A percentile compares a stretch with the other conserved stretches of the same genome.
Conservation (phyloP, 306 rosid genomes). For the Pyrus communis region DNA sequence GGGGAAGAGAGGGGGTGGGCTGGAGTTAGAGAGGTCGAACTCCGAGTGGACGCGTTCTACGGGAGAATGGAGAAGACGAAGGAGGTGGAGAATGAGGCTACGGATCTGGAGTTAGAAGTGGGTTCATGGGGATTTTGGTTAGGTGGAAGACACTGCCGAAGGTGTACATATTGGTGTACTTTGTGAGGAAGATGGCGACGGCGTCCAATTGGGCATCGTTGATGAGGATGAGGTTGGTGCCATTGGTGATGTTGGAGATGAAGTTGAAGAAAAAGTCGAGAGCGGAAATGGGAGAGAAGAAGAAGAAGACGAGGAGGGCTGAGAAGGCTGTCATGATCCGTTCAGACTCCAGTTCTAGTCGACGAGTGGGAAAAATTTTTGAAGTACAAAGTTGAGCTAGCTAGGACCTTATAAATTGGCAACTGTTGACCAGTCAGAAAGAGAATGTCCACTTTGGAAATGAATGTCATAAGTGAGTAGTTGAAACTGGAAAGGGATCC, state of each 20-base stretch:
- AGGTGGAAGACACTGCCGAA: constrained; percentile 55
- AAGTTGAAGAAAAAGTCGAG: constrained; percentile 57
- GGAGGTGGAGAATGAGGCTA: constrained; percentile 73
- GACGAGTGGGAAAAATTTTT: not conserved
- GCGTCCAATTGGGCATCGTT: constrained; percentile 52
- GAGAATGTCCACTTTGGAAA: no score
- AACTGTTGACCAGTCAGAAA: no score
- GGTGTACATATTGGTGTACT: constrained; percentile 53
- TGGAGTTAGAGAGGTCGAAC: constrained; percentile 58
- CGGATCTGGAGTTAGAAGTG: constrained; percentile 15
- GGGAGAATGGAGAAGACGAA: constrained; percentile 75
- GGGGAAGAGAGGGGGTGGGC: constrained; percentile 60
- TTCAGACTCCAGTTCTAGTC: not conserved
- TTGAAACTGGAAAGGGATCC: no score
- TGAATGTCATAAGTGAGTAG: no score
- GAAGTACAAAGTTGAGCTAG: no score
- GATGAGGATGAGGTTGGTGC: constrained; percentile 46
- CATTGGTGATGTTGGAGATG: constrained; percentile 34
- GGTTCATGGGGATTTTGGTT: constrained; percentile 21
- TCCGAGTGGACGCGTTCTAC: constrained; percentile 49
- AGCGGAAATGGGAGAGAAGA: constrained; percentile 15
- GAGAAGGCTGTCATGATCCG: constrained; percentile 7
- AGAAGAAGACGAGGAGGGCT: not conserved
- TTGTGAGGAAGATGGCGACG: constrained; percentile 58
- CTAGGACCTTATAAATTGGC: no score